Conservation (phyloP, 768 basidiomycete species). For the Amanita brunnescens region DNA sequence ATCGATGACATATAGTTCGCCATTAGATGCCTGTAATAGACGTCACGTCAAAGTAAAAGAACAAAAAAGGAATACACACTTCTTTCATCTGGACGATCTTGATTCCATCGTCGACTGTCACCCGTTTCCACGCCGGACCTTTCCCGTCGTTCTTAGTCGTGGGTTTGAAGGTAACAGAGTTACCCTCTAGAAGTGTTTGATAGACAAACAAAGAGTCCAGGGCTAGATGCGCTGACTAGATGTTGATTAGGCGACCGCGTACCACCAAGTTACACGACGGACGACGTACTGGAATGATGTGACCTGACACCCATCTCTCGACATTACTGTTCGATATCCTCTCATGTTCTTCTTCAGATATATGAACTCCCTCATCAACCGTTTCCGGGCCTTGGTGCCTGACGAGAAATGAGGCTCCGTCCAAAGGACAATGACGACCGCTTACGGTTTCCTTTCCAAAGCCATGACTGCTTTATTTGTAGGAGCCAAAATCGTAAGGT, state of each 20-base stretch:
- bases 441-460: conserved; percentile 74
- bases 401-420: not conserved
- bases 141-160: conserved; percentile 24
- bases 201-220: conserved; percentile 36
- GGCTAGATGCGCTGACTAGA: conserved; percentile 39
- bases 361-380: conserved; percentile 35
- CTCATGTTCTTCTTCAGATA: conserved; percentile 64
- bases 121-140: conserved; percentile 47
- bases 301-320: conserved; percentile 71
- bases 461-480: conserved; percentile 87
- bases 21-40: conserved; percentile 26
- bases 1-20: conserved; percentile 51
- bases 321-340: conserved; percentile 55
- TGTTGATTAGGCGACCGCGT: not conserved
- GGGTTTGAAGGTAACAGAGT: conserved; percentile 45
- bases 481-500: conserved; percentile 65
- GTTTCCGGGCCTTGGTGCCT: conserved; percentile 53
- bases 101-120: conserved; percentile 46
- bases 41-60: not conserved
- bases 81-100: conserved; percentile 53
- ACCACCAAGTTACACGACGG: not conserved
- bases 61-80: conserved; percentile 27
- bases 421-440: conserved; percentile 10
- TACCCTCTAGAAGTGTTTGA: conserved; percentile 50
- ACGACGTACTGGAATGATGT: conserved; percentile 65